Evolutionary conservation across 2,329 filamentous ascomycete genomes (phyloP), one percentile per base, ranked within the genome.

Genomic region (Tolypocladium ophioglossoides): DNA sequence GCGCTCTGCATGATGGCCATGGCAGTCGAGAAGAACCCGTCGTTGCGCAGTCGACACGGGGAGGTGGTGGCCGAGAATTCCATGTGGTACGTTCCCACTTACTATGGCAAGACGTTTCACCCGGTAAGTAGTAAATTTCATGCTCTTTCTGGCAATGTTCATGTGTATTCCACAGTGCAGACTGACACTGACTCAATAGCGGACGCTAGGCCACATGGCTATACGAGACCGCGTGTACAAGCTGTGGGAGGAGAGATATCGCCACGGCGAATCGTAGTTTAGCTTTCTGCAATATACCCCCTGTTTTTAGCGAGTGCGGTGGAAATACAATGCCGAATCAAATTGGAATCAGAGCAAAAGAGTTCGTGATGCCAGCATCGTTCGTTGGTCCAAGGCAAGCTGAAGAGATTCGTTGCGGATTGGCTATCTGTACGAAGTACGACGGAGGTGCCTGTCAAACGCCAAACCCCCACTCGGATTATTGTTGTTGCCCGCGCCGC

Each of bases 71-170:
- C 60, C 8, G 54, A 66, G 52, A 69, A 69, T 47, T 70, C 69
- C 3, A 74, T 73, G 70, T 74, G 73, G 72, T 72, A 72, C 60
- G 72, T 74, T n/a, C 73, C 74, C 16, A 73, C 72, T 34, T 75
- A 71, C 54, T 75, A 74, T 52, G 74, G 70, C 46, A 74, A 74
- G 61, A 74, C 70, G 0, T 75, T 76, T 59, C 72, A 76, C 60
- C 73, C 74, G 46, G 68, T 70, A 65, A 53, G 67, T 61, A 11
- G n/a, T 50, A 2, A 14, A 30, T 27, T 30, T 18, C 41, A 37
- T 37, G 7, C 24, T 40, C n/a, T 46, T 9, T 16, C n/a, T 3
- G 18, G 35, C 9, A 14, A 14, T 39, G 10, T 18, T 24, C 20
- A 30, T 46, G 7, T n/a, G 41, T 14, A 30, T 30, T 5, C 4